Evolutionary conservation across 176 grass and related monocot species (phyloP).

Genomic region (Rhynchospora tenuis): DNA sequence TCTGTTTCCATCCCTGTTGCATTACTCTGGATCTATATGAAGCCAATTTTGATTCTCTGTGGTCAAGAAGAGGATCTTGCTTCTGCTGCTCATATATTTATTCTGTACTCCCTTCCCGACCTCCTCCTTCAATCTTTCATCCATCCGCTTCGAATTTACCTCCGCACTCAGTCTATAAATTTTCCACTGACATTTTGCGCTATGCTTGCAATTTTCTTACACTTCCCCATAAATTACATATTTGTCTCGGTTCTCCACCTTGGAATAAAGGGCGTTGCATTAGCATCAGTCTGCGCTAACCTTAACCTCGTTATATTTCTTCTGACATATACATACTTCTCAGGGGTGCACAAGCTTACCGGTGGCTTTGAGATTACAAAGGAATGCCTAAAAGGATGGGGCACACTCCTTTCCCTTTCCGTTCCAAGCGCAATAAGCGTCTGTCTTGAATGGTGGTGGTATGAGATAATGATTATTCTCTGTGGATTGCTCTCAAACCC

Average conservation of each 20-base stretch:
- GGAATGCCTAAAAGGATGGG: conserved; percentile 61
- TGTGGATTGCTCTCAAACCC: conserved; percentile 68
- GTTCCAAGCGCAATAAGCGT: conserved; percentile 66
- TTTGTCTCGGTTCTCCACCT: conserved; percentile 51
- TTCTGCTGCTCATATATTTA: conserved; percentile 54
- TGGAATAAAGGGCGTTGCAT: conserved; percentile 63
- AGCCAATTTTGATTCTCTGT: conserved; percentile 62
- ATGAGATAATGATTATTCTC: conserved; percentile 98
- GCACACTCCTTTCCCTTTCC: conserved; percentile 42
- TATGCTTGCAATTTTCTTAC: conserved; percentile 45
- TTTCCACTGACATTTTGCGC: conserved; percentile 68
- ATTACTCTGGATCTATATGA: conserved; percentile 70
- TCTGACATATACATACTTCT: conserved; percentile 59
- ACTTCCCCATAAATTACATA: conserved; percentile 78
- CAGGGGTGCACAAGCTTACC: conserved; percentile 48
- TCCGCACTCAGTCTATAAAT: conserved; percentile 79
- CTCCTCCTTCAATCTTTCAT: conserved; percentile 87
- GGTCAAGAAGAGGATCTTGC: conserved; percentile 68
- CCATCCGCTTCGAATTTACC: conserved; percentile 92
- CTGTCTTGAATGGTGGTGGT: conserved; percentile 99
- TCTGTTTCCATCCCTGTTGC: conserved; percentile 50
- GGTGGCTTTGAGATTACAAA: conserved; percentile 48
- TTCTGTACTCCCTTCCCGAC: conserved; percentile 69
- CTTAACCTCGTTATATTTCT: conserved; percentile 80
- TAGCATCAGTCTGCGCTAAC: conserved; percentile 67